A percentile compares a stretch with the other conserved stretches of the same genome.
Conservation (phyloP, 2,329 filamentous ascomycete genomes). For the Ceratocystis diversiconidia region DNA sequence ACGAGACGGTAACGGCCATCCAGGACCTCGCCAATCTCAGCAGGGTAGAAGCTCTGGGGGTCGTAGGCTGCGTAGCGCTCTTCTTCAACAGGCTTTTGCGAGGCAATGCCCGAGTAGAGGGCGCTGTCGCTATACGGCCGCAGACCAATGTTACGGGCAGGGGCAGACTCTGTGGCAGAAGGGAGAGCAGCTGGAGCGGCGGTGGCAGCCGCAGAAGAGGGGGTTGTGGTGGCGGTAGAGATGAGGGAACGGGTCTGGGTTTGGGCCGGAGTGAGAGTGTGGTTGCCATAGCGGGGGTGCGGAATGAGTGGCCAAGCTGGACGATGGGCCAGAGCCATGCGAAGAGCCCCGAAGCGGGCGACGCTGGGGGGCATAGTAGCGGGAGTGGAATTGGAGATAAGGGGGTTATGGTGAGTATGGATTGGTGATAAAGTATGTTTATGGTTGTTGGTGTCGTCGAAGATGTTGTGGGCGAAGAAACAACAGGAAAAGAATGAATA, state of each 20-base stretch:
- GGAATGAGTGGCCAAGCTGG: constrained; percentile 13
- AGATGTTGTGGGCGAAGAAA: background rate
- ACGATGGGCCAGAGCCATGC: constrained; percentile 11
- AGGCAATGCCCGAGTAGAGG: constrained; percentile 6
- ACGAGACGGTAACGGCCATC: constrained; percentile 26
- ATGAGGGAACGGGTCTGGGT: background rate
- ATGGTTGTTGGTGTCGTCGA: background rate
- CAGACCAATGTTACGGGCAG: constrained; percentile 4
- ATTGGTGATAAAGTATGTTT: background rate
- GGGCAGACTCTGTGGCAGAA: background rate
- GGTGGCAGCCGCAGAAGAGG: background rate
- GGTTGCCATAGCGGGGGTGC: background rate
- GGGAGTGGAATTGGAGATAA: background rate
- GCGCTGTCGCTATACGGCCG: constrained; percentile 11
- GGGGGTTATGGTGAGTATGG: background rate
- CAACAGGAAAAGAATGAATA: background rate
- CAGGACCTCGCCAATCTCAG: constrained; percentile 25
- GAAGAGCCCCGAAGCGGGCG: constrained; percentile 1
- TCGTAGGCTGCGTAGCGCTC: constrained; percentile 22
- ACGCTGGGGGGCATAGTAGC: constrained; percentile 8
- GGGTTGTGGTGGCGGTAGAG: background rate
- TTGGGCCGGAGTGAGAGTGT: background rate
- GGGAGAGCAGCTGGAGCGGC: background rate
- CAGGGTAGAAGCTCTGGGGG: constrained; percentile 25
- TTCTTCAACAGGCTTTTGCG: constrained; percentile 21